Evolutionary conservation across 2,329 filamentous ascomycete species (phyloP), one percentile per base, ranked within the genome.

Genomic region (Tolypocladium capitatum): DNA sequence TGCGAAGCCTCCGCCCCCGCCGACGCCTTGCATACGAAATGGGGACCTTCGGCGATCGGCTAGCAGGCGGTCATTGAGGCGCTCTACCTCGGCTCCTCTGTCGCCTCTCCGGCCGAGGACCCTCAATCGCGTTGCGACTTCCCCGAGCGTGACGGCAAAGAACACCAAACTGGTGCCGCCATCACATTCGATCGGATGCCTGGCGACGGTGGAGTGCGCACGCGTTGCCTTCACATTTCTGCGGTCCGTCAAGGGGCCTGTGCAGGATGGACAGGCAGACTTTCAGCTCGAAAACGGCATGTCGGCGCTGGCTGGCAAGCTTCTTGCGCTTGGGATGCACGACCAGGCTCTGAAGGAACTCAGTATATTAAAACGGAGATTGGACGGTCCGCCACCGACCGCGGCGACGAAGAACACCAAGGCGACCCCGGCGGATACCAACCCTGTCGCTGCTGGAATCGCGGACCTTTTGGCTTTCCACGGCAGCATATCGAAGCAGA

Each of bases 211-310:
- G 13, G 84, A 89, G 64, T 89, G 85, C 56, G 76, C 81, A 7
- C 74, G 83, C 10, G 63, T 77, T 28, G 83, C 82, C 2, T 86
- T 90, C 57, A 67, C 74, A 7, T 80, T 78, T 45, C 67, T 90
- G 35, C 72, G 82, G 45, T 70, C 73, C 28, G 57, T 80, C 24
- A 76, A 84, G 45, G 68, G 74, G 27, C 66, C 74, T 1, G 66
- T 74, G 6, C 70, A 73, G 9, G 65, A 79, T 10, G 65, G 73
- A 10, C 67, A 81, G n/a, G 73, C 78, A 1, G 73, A 76, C 41
- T 66, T 85, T 35, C 84, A 90, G 58, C 63, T 90, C 4, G 86
- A 90, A 59, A 80, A 72, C 50, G 86, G 84, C 47, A 84, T 86
- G 72, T 76, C 83, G 16, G 79, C 81, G 0, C 72, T 90, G 46